Evolutionary conservation across 257 asterid species (phyloP), one percentile per base, ranked within the genome.

Genomic region (Lavandula angustifolia): DNA sequence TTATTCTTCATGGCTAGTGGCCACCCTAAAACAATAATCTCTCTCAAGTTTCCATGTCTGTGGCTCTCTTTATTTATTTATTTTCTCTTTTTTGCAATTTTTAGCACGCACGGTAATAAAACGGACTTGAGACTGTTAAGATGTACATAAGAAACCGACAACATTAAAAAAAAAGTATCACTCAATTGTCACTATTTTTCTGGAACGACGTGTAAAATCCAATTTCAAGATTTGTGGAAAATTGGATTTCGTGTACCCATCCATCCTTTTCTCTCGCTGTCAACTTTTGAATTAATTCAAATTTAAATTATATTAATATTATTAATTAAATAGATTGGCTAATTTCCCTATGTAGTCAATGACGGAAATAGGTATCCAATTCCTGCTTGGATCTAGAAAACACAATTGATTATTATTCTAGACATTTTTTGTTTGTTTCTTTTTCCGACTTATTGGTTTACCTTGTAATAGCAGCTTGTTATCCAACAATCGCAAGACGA

Each of bases 261-360:
- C 40, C 4, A 46, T 71, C 60, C 6, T 6, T 47, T 46, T 54
- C 53, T 54, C 32, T 51, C 69, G 13, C 44, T 53, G 62, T 61
- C 75, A 53, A 38, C 62, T 53, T 60, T 61, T 6, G 8, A 6
- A 17, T 17, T 37, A 34, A 34, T 53, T 69, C 14, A 35, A 50
- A 27, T 38, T 22, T 2, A 6, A 38, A 50, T 27, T 10, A 33
- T 22, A 11, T 29, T 11, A 6, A 13, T 27, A n/a, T 22, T 5
- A 38, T 31, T 14, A 54, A 33, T 7, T 29, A 10, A 4, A 27
- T 10, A 37, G 5, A 5, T 10, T 51, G 49, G 49, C 74, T 29
- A 48, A 58, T 41, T 34, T 55, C 12, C 46, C 46, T 48, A 3
- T 48, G 0, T 37, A 59, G 37, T 47, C 44, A 47, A 47, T 64